Conservation (phyloP, 2,329 filamentous ascomycete genomes). For the Exophiala sp. region DNA sequence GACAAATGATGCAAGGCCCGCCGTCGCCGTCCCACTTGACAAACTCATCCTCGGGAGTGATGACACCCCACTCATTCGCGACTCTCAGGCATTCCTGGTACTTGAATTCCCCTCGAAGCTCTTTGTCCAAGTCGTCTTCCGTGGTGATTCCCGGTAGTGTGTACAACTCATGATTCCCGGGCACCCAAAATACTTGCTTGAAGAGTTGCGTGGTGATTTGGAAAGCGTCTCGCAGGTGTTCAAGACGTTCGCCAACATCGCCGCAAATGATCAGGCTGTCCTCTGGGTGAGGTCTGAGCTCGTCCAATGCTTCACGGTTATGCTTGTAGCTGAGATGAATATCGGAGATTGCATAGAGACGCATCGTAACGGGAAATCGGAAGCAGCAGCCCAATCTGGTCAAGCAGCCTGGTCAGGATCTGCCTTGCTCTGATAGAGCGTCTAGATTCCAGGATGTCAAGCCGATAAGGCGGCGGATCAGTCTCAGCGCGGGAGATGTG, state of each 20-base stretch:
- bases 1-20: conserved; percentile 47
- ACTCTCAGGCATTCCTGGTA: conserved; percentile 51
- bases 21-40: conserved; percentile 50
- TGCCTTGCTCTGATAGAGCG: too few relatives aligned
- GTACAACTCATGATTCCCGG: conserved; percentile 56
- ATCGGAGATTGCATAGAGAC: conserved; percentile 29
- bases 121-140: conserved; percentile 23
- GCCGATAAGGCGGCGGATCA: too few relatives aligned
- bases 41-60: conserved; percentile 54
- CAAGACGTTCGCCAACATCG: conserved; percentile 27
- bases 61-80: conserved; percentile 48
- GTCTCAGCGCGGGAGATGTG: too few relatives aligned
- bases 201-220: conserved; percentile 26
- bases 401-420: too few relatives aligned
- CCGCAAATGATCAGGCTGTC: conserved; percentile 29
- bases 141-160: conserved; percentile 36
- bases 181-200: conserved; percentile 43
- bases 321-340: conserved; percentile 28
- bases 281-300: conserved; percentile 22
- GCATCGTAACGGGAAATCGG: conserved; percentile 13
- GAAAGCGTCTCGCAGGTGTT: conserved; percentile 26
- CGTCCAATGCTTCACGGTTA: conserved; percentile 26
- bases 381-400: too few relatives aligned
- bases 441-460: too few relatives aligned
- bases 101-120: conserved; percentile 47